Base-by-base conservation (phyloP, 108 stramenopile genomes). In the Cyclotella kingstonii region DNA sequence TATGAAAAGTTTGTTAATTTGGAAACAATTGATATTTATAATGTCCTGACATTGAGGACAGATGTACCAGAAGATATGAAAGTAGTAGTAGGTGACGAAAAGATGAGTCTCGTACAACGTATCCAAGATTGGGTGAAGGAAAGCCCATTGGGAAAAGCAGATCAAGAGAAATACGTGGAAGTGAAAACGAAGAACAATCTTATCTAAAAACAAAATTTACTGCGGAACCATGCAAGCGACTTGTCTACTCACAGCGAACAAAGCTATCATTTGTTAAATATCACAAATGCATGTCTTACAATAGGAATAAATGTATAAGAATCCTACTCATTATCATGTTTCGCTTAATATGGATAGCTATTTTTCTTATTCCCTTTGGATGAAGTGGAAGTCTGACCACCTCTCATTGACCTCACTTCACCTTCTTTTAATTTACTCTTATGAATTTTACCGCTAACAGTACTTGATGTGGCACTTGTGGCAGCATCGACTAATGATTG, bases 1-100 rank as follows among this genome's bases (percentile, higher is more conserved):
- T 98, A 90, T 70, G 98, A 99, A 73, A 71, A 77, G 39, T 96
- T 99, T 68, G 93, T 98, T 0, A 98, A 98, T 67, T 65, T 83
- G 70, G 98, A 99, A 69, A 99, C 99, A 5, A 94, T 99, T 58
- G 99, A 98, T 70, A 98, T 99, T 30, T 99, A 96, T 83, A 98
- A 98, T 71, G 87, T 97, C 40, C 74, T 99, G 54, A 93, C 96
- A 2, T 60, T 95, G 23, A 72, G 94, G 61, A 65, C 68, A 14
- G 87, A 89, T 73, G 72, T 89, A 22, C 94, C 94, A 5, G 87
- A 89, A 10, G 76, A 76, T 12, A 61, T 94, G 75, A 75, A 81
- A 39, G 49, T 60, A 5, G 40, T 36, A 21, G 8, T 40, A 6
- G 70, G 33, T 34, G 81, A 73, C 5, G 54, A 27, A 1, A 34